Evolutionary conservation across 331 rosid species (phyloP).

Genomic region (Pyracantha coccinea): DNA sequence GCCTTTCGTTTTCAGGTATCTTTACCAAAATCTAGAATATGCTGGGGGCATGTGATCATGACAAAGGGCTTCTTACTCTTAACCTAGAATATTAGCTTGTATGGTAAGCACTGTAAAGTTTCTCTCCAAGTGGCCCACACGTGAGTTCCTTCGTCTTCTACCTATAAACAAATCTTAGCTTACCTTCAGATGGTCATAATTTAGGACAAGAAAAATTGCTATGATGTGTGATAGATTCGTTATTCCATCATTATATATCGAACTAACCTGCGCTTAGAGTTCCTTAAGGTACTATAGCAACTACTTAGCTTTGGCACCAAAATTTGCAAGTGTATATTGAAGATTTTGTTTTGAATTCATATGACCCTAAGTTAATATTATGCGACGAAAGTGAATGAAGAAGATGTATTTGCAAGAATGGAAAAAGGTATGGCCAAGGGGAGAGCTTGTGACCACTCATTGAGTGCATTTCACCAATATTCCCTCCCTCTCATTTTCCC

Average conservation of each 20-base stretch:
- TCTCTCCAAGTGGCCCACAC: neutral
- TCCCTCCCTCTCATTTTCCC: slow-evolving; percentile 2
- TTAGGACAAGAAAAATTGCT: too few relatives aligned
- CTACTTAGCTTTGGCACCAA: neutral
- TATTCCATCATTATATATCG: neutral
- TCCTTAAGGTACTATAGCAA: neutral
- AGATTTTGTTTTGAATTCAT: neutral
- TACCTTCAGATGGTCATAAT: neutral
- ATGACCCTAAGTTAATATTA: neutral
- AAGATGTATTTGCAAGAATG: neutral
- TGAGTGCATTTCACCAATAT: neutral
- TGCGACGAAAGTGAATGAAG: neutral
- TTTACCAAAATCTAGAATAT: neutral
- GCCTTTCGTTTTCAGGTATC: slow-evolving; percentile 9
- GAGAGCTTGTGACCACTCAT: neutral
- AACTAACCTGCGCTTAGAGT: neutral
- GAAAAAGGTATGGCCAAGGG: neutral
- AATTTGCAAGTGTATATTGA: neutral
- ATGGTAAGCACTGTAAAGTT: neutral
- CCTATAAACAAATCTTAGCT: neutral
- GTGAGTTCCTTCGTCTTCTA: neutral
- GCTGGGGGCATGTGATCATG: neutral
- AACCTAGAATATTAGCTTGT: neutral
- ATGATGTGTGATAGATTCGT: neutral
- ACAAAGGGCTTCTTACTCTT: neutral